phyloP scores from a whole-genome alignment of 257 asterid genomes.

The Capsicum rhomboideum region DNA sequence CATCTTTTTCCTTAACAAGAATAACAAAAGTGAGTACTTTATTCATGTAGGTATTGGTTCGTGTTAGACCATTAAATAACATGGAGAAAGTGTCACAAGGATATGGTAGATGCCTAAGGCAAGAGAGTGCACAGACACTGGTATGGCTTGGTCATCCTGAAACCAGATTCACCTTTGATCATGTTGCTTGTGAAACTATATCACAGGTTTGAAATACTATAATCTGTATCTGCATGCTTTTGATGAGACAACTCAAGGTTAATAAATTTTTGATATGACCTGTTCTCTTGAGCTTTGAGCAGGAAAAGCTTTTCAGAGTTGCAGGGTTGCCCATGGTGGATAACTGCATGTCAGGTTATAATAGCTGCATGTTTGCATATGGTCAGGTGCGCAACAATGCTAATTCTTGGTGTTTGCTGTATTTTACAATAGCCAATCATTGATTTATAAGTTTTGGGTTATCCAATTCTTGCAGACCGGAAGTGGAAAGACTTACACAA shows the following conservation, averaged over 20 bases:
- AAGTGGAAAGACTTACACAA: constrained; percentile 84
- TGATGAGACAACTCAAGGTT: background rate
- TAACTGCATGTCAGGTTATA: constrained; percentile 87
- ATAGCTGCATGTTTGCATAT: constrained; percentile 93
- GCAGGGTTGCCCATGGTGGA: constrained; percentile 93
- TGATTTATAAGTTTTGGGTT: background rate
- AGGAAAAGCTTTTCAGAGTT: constrained; percentile 69
- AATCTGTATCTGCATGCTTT: background rate
- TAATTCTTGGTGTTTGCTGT: background rate
- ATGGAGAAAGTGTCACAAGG: constrained; percentile 60
- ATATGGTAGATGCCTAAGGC: constrained; percentile 62
- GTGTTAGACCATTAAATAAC: constrained; percentile 63
- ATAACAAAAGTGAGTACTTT: background rate
- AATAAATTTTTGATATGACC: constrained; percentile 3
- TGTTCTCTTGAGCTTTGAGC: constrained; percentile 4
- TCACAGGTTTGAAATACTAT: constrained; percentile 54
- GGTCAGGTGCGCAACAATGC: constrained; percentile 49
- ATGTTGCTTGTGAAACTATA: constrained; percentile 62
- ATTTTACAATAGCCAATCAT: background rate
- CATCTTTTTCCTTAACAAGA: background rate
- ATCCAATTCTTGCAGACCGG: constrained; percentile 50
- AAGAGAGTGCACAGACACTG: constrained; percentile 57
- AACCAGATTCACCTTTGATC: constrained; percentile 80
- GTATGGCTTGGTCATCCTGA: constrained; percentile 77
- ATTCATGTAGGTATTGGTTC: constrained; percentile 53